Percentiles rank a stretch among this genome's conserved stretches.
Conservation (phyloP, 352 stramenopile genomes). For the Phytophthora europaea region DNA sequence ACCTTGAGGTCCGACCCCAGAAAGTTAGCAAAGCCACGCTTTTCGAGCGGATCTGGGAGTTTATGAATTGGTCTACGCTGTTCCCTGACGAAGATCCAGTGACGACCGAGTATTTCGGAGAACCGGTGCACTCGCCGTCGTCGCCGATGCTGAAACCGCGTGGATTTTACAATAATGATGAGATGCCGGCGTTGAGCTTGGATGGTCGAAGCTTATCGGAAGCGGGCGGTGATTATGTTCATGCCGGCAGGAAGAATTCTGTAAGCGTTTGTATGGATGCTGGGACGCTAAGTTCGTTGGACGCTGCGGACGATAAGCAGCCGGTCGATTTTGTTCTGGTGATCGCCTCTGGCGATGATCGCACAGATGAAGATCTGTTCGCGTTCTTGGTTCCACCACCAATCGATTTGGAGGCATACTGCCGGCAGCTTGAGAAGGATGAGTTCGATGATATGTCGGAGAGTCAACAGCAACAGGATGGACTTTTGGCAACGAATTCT, state of each 20-base stretch:
- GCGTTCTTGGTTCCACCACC: conserved; percentile 78
- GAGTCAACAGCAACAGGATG: conserved; percentile 20
- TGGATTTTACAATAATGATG: conserved; percentile 35
- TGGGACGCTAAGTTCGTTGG: conserved; percentile 23
- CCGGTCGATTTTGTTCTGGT: conserved; percentile 86
- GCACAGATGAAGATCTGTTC: conserved; percentile 89
- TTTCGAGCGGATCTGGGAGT: conserved; percentile 89
- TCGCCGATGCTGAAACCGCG: conserved; percentile 66
- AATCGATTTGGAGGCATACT: conserved; percentile 88
- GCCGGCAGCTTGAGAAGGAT: conserved; percentile 78
- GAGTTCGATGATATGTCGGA: conserved; percentile 46
- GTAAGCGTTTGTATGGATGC: conserved; percentile 20
- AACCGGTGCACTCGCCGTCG: conserved; percentile 48
- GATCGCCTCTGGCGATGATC: conserved; percentile 86
- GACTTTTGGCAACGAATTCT: neutral
- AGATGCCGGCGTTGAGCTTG: conserved; percentile 9
- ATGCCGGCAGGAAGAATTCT: conserved; percentile 32
- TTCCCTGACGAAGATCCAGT: conserved; percentile 76
- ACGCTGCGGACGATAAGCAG: conserved; percentile 40
- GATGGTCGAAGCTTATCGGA: conserved; percentile 23
- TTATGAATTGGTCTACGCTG: conserved; percentile 78
- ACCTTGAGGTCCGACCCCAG: conserved; percentile 80
- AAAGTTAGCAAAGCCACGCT: conserved; percentile 86
- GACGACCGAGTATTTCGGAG: conserved; percentile 80
- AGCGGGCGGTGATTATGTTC: conserved; percentile 14